Base-by-base conservation (phyloP, 495 filamentous ascomycete species). In the Cudoniella acicularis region DNA sequence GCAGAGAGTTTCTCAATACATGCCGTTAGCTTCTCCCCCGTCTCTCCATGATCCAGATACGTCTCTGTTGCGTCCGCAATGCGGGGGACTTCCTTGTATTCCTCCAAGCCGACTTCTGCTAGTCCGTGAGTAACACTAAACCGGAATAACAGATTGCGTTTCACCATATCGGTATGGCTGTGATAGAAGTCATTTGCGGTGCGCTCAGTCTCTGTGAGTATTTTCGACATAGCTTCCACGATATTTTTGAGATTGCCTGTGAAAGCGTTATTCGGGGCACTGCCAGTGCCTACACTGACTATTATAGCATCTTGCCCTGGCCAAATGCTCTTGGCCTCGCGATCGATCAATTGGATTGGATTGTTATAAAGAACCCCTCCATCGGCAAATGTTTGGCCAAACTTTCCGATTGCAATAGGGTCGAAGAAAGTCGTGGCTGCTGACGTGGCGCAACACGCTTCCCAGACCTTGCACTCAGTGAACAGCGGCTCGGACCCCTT, bases 341-440 rank as follows among this genome's bases (percentile, higher is more conserved):
- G 69, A 71, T 68, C 76, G 2, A 79, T 54, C 18, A 67, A 58
- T 13, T 67, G 64, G 42, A 79, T 64, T 10, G 77, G 78, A 52
- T 81, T 81, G 59, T 79, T 80, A 1, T 55, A 61, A 20, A 70
- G 70, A 8, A 62, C 48, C 0, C 64, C 70, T 10, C 73, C 73
- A 58, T 79, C 75, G 13, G 72, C 64, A 53, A 76, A 79, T 25
- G 63, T 25, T 55, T 67, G 54, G 2, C 66, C 26, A 20, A 58
- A 63, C 41, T 63, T 57, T 11, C 73, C 72, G 48, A 80, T 72
- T 1, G 53, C 45, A 9, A 80, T 69, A 0, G 75, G 70, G 6
- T 77, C 73, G 64, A 81, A 81, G 61, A 80, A 77, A 18, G 71
- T 62, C 6, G 72, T 64, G 1, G 70, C 71, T n/a, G 78, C 74